These are phyloP conservation scores for Prototheca wickerhamii DNA, from an alignment of 163 green algal species.

Conservation along the genomic window DNA sequence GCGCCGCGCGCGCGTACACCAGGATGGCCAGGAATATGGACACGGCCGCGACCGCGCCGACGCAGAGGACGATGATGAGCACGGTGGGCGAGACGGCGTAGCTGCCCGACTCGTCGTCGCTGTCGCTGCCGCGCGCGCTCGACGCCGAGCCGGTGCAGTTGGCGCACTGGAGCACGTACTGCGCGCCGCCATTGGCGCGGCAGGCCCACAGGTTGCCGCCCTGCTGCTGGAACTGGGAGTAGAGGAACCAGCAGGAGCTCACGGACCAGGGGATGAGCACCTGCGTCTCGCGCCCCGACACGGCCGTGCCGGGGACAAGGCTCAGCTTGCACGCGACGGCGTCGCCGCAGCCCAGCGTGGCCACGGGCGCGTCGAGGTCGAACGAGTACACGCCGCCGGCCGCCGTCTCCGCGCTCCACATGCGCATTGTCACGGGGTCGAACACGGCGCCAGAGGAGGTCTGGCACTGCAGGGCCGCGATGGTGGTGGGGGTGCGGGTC, in stretches of 20 bases:
- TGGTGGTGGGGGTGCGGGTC: not conserved
- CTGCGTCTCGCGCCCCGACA: not conserved
- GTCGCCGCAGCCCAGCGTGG: not conserved
- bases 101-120: not conserved
- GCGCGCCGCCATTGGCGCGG: not conserved
- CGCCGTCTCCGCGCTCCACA: not conserved
- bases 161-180: conserved; percentile 8
- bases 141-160: not conserved
- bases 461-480: not conserved
- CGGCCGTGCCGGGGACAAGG: not conserved
- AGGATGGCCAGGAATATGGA: not conserved
- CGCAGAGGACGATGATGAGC: not conserved
- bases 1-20: not conserved
- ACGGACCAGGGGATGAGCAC: conserved; percentile 1
- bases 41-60: not conserved
- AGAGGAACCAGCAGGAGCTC: conserved; percentile 6
- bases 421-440: not conserved
- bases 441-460: not conserved
- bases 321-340: not conserved
- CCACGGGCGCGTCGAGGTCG: not conserved
- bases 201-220: conserved; percentile 4
- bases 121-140: not conserved
- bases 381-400: not conserved
- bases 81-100: not conserved
- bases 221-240: conserved; percentile 1